A percentile compares a stretch with the other conserved stretches of the same genome.
phyloP scores from a whole-genome alignment of 2,329 filamentous ascomycete genomes.

The Neofusicoccum cordaticola region DNA sequence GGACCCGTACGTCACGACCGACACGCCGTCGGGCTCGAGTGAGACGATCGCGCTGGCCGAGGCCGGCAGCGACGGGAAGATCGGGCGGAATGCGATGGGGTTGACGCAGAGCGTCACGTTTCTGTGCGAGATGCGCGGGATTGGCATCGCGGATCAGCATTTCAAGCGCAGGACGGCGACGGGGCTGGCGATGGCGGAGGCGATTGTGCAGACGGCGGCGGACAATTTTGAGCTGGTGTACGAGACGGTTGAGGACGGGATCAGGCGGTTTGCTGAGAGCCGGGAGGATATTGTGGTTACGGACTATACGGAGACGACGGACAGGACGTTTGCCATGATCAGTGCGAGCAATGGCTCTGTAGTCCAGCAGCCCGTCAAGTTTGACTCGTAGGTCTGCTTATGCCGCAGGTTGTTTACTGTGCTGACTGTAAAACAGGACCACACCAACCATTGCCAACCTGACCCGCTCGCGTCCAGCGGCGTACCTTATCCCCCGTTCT shows the following conservation, averaged over 20 bases:
- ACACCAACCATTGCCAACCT: slow-evolving; percentile 36
- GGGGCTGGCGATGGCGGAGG: slow-evolving; percentile 34
- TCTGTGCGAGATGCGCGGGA: slow-evolving; percentile 36
- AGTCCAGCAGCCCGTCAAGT: slow-evolving; percentile 33
- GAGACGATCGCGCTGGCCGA: slow-evolving; percentile 29
- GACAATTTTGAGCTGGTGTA: slow-evolving; percentile 29
- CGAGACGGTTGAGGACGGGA: slow-evolving; percentile 29
- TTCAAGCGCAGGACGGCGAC: slow-evolving; percentile 33
- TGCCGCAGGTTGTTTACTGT: too few species aligned
- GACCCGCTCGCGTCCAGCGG: slow-evolving; percentile 31
- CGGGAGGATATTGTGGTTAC: slow-evolving; percentile 32
- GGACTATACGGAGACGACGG: slow-evolving; percentile 27
- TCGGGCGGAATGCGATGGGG: slow-evolving; percentile 37
- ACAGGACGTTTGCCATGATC: slow-evolving; percentile 35
- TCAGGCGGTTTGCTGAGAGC: slow-evolving; percentile 26
- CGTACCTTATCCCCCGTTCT: slow-evolving; percentile 36
- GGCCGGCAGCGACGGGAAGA: slow-evolving; percentile 36
- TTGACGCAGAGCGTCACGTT: slow-evolving; percentile 35
- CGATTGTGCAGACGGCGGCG: slow-evolving; percentile 33
- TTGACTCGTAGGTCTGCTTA: slow-evolving; percentile 20
- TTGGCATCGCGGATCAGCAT: slow-evolving; percentile 34
- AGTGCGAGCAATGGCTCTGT: slow-evolving; percentile 30
- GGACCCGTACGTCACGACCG: slow-evolving; percentile 34
- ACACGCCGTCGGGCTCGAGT: slow-evolving; percentile 20
- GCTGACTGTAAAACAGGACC: slow-evolving; percentile 20